A percentile compares a stretch with the other conserved stretches of the same genome.
phyloP scores from a whole-genome alignment of 805 yeast species.

The Metschnikowia drakensbergensis region DNA sequence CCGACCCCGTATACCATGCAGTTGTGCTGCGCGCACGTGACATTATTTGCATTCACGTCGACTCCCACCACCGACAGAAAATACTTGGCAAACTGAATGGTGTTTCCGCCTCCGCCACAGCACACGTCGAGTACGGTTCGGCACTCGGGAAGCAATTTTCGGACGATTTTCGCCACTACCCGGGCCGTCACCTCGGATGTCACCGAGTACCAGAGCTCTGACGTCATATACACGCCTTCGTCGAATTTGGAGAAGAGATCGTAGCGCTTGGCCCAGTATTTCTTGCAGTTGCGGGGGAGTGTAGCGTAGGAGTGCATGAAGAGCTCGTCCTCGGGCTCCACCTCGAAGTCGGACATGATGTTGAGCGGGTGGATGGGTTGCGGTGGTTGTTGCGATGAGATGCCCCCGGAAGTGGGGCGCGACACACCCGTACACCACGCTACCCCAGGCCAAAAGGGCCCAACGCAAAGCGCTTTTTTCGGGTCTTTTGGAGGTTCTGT shows the following conservation, averaged over 20 bases:
- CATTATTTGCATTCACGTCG: conserved; percentile 56
- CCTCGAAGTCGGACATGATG: conserved; percentile 11
- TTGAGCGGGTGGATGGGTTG: too few species aligned
- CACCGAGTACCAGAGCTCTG: conserved; percentile 81
- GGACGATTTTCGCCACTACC: conserved; percentile 52
- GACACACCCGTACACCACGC: background rate
- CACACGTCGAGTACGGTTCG: conserved; percentile 59
- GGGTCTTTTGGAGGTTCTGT: too few species aligned
- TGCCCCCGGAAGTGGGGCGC: background rate
- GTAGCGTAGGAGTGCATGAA: conserved; percentile 37
- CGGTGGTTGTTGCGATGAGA: background rate
- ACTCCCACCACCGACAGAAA: conserved; percentile 59
- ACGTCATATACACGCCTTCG: conserved; percentile 63
- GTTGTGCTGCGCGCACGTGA: conserved; percentile 66
- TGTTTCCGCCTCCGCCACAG: conserved; percentile 87
- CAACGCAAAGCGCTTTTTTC: too few species aligned
- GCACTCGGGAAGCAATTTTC: conserved; percentile 49
- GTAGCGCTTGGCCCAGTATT: conserved; percentile 64
- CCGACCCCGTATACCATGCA: conserved; percentile 57
- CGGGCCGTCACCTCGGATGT: conserved; percentile 77
- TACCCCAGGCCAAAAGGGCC: background rate
- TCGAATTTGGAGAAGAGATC: conserved; percentile 59
- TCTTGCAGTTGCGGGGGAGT: conserved; percentile 40
- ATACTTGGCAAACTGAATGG: conserved; percentile 64
- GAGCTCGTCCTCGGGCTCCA: conserved; percentile 24